Evolutionary conservation across 2,329 filamentous ascomycete genomes (phyloP), one percentile per base, ranked within the genome.

Genomic region (Colletotrichum orbiculare): DNA sequence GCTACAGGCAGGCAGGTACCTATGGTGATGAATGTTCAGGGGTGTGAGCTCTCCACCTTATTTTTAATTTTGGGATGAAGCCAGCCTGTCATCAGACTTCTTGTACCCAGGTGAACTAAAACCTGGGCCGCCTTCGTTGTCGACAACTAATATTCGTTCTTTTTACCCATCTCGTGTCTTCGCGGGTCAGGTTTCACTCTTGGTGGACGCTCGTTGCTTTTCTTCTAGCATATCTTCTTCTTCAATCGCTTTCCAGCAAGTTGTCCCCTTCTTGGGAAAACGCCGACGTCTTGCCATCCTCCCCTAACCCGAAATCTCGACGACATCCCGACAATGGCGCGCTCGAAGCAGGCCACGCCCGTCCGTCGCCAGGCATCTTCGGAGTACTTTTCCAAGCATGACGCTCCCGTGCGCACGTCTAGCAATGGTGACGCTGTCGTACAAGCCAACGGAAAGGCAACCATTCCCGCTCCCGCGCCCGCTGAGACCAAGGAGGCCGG

Each of bases 261-360:
- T 13, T 13, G 42, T 43, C 42, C 15, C 41, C 13, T 9, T 43
- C 42, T 12, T 25, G 25, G 25, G 25, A 25, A 5, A 25, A 25
- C 25, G 25, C 25, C 25, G 25, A 25, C 25, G 25, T 25, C 25
- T 54, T 46, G 49, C 34, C 33, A 9, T 53, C 39, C 39, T 42
- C 13, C 42, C 42, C 12, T 11, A 8, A 45, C 42, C 38, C 38
- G 13, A 13, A 41, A 39, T 25, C 35, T 10, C 39, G 35, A 45
- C 50, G 34, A 34, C 25, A 50, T n/a, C 35, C 50, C 38, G 13
- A 46, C 69, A 68, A 93, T 94, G 91, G 91, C 90, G 66, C 87
- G 91, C 72, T 85, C 85, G 60, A 93, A 94, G 78, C 89, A 92
- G 77, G 80, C 85, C 43, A 81, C 80, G 53, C 89, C 91, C 9